These are phyloP conservation scores for Didymosphaeria variabile DNA, from an alignment of 2,329 filamentous ascomycete genomes.

Conservation along the genomic window DNA sequence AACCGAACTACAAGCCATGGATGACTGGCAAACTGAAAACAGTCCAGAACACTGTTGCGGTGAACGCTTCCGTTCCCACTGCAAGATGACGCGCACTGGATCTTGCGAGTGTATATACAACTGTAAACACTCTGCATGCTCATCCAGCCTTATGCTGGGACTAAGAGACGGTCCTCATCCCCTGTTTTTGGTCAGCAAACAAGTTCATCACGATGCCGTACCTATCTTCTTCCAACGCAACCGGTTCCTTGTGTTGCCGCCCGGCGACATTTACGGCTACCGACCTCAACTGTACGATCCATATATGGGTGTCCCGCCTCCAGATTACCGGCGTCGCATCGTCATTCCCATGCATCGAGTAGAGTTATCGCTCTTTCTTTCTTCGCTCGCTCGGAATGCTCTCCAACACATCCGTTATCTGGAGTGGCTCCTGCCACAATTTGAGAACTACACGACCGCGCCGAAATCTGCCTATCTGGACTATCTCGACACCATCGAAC, in stretches of 20 bases:
- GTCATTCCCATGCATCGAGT: background rate
- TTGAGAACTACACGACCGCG: background rate
- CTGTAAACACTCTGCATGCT: conserved; percentile 7
- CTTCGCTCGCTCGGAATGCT: conserved; percentile 6
- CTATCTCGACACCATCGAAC: conserved; percentile 19
- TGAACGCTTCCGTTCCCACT: background rate
- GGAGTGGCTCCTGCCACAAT: conserved; percentile 17
- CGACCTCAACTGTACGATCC: background rate
- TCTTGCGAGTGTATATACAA: conserved; percentile 13
- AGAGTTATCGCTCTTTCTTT: conserved; percentile 17
- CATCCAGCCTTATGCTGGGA: background rate
- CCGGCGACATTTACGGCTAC: background rate
- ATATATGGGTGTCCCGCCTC: too few relatives aligned
- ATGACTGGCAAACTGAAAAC: background rate
- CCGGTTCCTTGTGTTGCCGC: conserved; percentile 14
- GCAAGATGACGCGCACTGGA: background rate
- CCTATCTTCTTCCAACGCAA: conserved; percentile 16
- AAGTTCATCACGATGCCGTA: conserved; percentile 13
- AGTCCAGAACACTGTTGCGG: background rate
- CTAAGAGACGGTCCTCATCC: background rate
- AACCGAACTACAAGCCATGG: background rate
- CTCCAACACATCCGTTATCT: conserved; percentile 16
- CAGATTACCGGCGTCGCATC: background rate
- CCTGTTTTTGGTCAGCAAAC: conserved; percentile 16
- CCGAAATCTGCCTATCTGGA: conserved; percentile 6